Percentiles rank a stretch among this genome's conserved stretches.
phyloP scores from a whole-genome alignment of 1,139 yeast species.

The Yamadazyma diddensiae region DNA sequence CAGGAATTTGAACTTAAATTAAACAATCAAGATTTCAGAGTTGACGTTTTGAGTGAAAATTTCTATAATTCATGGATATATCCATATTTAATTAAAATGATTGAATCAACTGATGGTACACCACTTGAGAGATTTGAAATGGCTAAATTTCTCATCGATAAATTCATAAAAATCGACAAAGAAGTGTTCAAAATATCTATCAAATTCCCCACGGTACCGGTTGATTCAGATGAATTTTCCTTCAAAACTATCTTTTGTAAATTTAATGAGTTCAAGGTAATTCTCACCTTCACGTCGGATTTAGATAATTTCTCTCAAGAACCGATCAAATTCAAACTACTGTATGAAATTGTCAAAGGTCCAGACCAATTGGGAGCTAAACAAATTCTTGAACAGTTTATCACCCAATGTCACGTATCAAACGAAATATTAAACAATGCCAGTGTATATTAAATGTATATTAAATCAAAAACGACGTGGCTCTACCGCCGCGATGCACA shows the following conservation, averaged over 20 bases:
- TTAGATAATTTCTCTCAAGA: conserved; percentile 1
- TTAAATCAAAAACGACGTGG: background rate
- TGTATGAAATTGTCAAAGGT: conserved; percentile 3
- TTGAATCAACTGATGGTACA: conserved; percentile 13
- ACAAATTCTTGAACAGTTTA: conserved; percentile 4
- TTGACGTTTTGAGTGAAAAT: conserved; percentile 4
- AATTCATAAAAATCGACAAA: conserved; percentile 22
- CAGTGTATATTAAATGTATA: conserved; percentile 5
- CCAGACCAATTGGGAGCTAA: background rate
- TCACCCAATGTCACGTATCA: conserved; percentile 6
- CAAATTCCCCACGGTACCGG: conserved; percentile 23
- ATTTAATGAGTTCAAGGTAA: conserved; percentile 7
- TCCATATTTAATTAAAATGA: conserved; percentile 5
- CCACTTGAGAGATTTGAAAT: conserved; percentile 18
- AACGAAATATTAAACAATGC: conserved; percentile 6
- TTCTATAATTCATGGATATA: conserved; percentile 14
- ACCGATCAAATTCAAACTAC: conserved; percentile 1
- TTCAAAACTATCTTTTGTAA: conserved; percentile 16
- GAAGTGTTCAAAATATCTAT: conserved; percentile 28
- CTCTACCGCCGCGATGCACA: conserved; percentile 2
- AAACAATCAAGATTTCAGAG: conserved; percentile 4
- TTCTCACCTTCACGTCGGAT: conserved; percentile 1
- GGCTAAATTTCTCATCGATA: conserved; percentile 11
- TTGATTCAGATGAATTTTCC: conserved; percentile 5
- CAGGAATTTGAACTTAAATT: conserved; percentile 10